Conservation (phyloP, 1,284 basidiomycete genomes). For the Fereydounia khargensis region DNA sequence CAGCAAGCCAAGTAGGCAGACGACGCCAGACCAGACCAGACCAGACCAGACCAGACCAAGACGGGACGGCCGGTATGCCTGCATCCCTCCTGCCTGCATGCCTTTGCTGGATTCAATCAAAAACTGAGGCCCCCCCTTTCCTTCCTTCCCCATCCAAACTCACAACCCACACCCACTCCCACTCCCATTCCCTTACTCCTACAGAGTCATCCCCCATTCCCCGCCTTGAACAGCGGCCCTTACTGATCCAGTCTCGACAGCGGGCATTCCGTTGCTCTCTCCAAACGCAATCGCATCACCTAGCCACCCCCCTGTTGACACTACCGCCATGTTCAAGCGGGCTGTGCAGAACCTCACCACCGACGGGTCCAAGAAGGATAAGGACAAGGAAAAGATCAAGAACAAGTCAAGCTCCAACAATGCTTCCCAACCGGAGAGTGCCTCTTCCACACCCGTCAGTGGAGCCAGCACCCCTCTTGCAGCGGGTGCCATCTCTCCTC, state of each 20-base stretch:
- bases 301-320: not conserved
- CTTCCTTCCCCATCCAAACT: no score
- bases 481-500: no score
- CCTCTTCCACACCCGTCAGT: no score
- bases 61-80: not conserved
- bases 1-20: no score
- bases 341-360: slow-evolving; percentile 19
- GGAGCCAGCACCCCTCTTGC: no score
- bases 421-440: no score
- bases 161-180: no score
- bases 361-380: slow-evolving; percentile 14
- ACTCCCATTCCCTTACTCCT: not conserved
- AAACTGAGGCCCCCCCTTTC: not conserved
- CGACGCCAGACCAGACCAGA: no score
- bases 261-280: slow-evolving; percentile 3
- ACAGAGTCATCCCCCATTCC: not conserved
- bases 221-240: slow-evolving; percentile 1
- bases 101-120: not conserved
- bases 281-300: not conserved
- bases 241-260: slow-evolving; percentile 39
- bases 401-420: no score
- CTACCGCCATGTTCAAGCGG: slow-evolving; percentile 18
- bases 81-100: not conserved
- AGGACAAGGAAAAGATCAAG: slow-evolving; percentile 23
- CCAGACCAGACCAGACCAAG: no score